Base-by-base conservation (phyloP, 352 stramenopile genomes). In the Phytophthora pluvialis region DNA sequence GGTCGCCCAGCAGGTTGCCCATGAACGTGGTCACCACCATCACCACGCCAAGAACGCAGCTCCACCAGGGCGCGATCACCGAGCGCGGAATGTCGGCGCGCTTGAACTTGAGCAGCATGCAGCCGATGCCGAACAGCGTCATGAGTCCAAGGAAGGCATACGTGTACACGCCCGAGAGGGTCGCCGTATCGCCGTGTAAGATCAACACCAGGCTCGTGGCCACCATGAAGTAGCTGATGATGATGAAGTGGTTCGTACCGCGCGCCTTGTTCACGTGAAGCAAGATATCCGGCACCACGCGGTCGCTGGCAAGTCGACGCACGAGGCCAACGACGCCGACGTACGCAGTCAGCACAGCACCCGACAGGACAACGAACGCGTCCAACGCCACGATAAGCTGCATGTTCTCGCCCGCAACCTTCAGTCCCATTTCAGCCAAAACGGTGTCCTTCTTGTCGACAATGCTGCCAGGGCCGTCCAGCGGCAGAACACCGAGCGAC, bases 101-200 rank as follows among this genome's bases (percentile, higher is more conserved):
- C 79, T 98, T 98, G 62, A 96, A 97, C 80, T 98, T 98, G 56
- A 98, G 91, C 31, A 98, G 63, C 81, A 98, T 97, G 72, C 91
- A 98, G 50, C 94, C 94, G 40, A 81, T 84, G 46, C 91, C 91
- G 54, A 98, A 98, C 48, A 98, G 88, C 46, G 80, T 97, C 93
- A 98, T 98, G 39, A 98, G 89, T 0, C 88, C 89, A 21, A 98
- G 71, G 78, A 98, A 98, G n/a, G 94, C 90, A 73, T 97, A 98
- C 45, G 90, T 98, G 81, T 98, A 98, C 25, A 98, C 95, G 25
- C 94, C 93, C 49, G 87, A 95, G 11, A 98, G 81, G 28, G 90
- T 97, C 64, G 84, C 92, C 6, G 97, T 95, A 70, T 98, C 88
- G 33, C 92, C 91, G 47, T 97, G 77, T 45, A 98, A 80, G 45